A percentile compares a stretch with the other conserved stretches of the same genome.
These are phyloP conservation scores for Clonostachys rosea DNA, from an alignment of 2,329 filamentous ascomycete species.

Conservation along the genomic window DNA sequence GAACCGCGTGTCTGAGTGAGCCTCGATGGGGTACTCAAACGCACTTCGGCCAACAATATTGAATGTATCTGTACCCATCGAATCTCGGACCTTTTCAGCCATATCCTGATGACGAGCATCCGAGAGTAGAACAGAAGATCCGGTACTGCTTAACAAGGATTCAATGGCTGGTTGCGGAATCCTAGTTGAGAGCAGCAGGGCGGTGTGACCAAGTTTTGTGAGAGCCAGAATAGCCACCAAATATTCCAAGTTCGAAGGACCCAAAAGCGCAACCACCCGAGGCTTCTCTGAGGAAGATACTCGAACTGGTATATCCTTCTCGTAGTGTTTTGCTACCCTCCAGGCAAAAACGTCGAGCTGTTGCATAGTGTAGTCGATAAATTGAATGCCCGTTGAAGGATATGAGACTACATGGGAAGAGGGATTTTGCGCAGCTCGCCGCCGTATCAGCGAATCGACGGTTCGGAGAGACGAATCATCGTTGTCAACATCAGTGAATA, in stretches of 20 bases:
- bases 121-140: constrained; percentile 13
- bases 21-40: constrained; percentile 14
- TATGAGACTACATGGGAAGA: constrained; percentile 31
- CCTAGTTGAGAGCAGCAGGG: constrained; percentile 26
- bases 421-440: constrained; percentile 16
- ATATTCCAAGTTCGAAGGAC: constrained; percentile 48
- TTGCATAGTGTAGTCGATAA: constrained; percentile 38
- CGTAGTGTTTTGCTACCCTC: constrained; percentile 16
- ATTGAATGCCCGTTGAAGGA: constrained; percentile 33
- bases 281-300: constrained; percentile 14
- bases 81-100: constrained; percentile 8
- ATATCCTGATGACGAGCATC: constrained; percentile 13
- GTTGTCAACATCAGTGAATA: not conserved
- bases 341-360: constrained; percentile 34
- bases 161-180: constrained; percentile 23
- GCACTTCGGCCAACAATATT: constrained; percentile 15
- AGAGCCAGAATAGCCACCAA: constrained; percentile 48
- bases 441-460: constrained; percentile 15
- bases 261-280: constrained; percentile 41
- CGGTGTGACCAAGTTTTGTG: constrained; percentile 48
- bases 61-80: constrained; percentile 3
- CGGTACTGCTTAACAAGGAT: constrained; percentile 16
- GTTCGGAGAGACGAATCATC: constrained; percentile 13
- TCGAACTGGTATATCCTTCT: constrained; percentile 11
- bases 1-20: constrained; percentile 10